Conservation (phyloP, 371 early-diverging fungal genomes). For the Mucor irregularis region DNA sequence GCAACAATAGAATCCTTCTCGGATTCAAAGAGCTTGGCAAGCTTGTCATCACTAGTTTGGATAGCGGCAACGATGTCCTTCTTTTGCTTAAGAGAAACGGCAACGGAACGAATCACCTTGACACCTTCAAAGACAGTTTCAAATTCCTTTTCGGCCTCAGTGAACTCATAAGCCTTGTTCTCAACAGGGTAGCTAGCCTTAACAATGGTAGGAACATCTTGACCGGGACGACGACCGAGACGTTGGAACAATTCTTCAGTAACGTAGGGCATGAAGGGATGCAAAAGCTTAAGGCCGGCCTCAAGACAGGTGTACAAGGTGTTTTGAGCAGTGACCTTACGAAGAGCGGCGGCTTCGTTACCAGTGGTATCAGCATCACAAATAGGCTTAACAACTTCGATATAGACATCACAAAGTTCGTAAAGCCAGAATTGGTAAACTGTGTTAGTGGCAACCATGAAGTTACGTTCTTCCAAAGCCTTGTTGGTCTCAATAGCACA, state of each 20-base stretch:
- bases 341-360: constrained; percentile 46
- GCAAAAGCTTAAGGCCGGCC: constrained; percentile 89
- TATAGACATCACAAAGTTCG: constrained; percentile 98
- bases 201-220: constrained; percentile 62
- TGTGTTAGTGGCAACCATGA: constrained; percentile 92
- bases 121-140: constrained; percentile 78
- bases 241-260: constrained; percentile 99
- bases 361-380: constrained; percentile 64
- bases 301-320: constrained; percentile 95
- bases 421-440: constrained; percentile 96
- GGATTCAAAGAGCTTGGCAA: constrained; percentile 33
- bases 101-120: constrained; percentile 76
- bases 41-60: constrained; percentile 26
- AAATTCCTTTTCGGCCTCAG: constrained; percentile 74
- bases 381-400: constrained; percentile 92
- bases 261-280: constrained; percentile 99
- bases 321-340: constrained; percentile 71
- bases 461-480: constrained; percentile 85
- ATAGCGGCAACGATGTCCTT: constrained; percentile 38
- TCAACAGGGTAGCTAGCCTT: constrained; percentile 69
- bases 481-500: constrained; percentile 79
- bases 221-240: constrained; percentile 72
- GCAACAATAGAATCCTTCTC: constrained; percentile 61
- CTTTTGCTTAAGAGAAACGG: constrained; percentile 34
- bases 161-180: constrained; percentile 48